Evolutionary conservation across 257 asterid species (phyloP).

Genomic region (Capsicum rhomboideum): DNA sequence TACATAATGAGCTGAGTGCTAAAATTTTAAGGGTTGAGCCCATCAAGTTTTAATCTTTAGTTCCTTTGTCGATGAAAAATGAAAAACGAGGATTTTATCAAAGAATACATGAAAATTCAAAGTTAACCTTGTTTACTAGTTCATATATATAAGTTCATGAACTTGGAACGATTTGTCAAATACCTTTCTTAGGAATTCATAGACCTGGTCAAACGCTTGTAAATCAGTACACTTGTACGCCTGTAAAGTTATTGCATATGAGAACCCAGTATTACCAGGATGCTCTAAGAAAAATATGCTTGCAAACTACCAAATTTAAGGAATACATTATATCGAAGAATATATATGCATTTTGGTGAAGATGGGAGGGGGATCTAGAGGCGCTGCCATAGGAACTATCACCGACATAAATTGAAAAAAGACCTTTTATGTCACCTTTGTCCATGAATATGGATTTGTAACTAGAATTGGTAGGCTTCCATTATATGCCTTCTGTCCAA

Average conservation of each 20-base stretch:
- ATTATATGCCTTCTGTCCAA: slow-evolving; percentile 24
- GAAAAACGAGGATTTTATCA: background rate
- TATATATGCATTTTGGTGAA: background rate
- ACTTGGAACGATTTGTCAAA: slow-evolving; percentile 22
- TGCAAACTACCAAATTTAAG: slow-evolving; percentile 7
- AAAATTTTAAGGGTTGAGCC: background rate
- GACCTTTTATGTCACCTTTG: slow-evolving; percentile 30
- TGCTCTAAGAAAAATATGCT: slow-evolving; percentile 20
- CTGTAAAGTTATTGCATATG: slow-evolving; percentile 22
- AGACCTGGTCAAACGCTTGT: slow-evolving; percentile 1
- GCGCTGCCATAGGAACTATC: too few species aligned
- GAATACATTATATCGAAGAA: background rate
- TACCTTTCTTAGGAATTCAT: slow-evolving; percentile 18
- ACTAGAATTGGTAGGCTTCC: slow-evolving; percentile 36
- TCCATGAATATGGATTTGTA: slow-evolving; percentile 49
- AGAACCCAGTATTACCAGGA: slow-evolving; percentile 22
- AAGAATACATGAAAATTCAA: background rate
- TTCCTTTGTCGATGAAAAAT: background rate
- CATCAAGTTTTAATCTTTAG: background rate
- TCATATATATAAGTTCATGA: background rate
- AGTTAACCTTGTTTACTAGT: background rate
- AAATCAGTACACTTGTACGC: slow-evolving; percentile 4
- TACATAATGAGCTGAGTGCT: too few species aligned
- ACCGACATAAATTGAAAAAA: too few species aligned
- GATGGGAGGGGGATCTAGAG: too few species aligned